Base-by-base conservation (phyloP, 768 basidiomycete species). In the Boletus bicolor region DNA sequence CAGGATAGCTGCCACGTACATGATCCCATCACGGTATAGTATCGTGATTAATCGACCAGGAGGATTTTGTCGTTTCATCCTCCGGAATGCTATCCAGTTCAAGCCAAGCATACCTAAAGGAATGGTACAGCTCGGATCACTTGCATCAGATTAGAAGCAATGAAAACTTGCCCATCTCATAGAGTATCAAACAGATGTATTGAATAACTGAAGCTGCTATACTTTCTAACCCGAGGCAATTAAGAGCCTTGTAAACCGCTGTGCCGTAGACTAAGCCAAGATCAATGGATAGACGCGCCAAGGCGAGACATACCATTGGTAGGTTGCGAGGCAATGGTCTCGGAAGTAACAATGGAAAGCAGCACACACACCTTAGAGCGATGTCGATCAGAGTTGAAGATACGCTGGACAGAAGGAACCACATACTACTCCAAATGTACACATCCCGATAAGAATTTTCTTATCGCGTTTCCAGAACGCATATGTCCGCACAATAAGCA, bases 401-500 rank as follows among this genome's bases (percentile, higher is more conserved):
- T n/a, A 45, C 3, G 1, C 10, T 14, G 37, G 17, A 45, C 9
- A 2, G 6, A 28, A 28, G 5, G 15, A 44, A 47, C 35, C 7
- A 50, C 63, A 11, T 24, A 58, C 63, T 14, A 21, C 32, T 41
- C 59, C 56, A 39, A 55, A 53, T 17, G 43, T 39, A 19, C 58
- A 57, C 47, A 54, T 62, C 39, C 63, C 56, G 7, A 59, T 37
- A 4, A 64, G 63, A 14, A 65, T 47, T 51, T 24, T 64, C 63
- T 32, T 65, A 19, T 58, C 19, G 12, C 44, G 36, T 7, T 56
- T 53, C 63, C 63, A 64, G 49, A 64, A 56, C 1, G 44, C 56
- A 10, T 61, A 65, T 37, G 63, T 64, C 30, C 63, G 60, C 21
- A 65, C 54, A 10, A 62, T 47, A 38, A 64, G 56, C 53, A 64